Conservation (phyloP, 1,284 basidiomycete species). For the Stygiomarasmius scandens region DNA sequence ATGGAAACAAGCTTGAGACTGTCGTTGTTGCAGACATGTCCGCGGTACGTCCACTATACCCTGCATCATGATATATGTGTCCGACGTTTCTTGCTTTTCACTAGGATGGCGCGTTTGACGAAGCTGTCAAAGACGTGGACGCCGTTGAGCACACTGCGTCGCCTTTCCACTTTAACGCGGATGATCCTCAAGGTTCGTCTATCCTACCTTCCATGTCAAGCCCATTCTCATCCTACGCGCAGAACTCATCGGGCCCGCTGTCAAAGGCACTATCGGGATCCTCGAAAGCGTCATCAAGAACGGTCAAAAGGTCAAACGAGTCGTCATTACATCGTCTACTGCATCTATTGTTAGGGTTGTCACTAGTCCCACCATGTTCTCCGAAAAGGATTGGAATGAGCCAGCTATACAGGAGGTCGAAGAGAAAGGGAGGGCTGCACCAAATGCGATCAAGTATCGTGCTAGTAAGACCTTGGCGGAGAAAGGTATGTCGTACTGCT, state of each 20-base stretch:
- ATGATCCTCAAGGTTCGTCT: constrained; percentile 30
- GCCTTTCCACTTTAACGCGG: constrained; percentile 41
- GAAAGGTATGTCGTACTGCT: constrained; percentile 34
- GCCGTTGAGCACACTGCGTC: constrained; percentile 63
- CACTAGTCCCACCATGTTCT: constrained; percentile 32
- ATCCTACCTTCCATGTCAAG: too few species aligned
- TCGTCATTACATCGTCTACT: constrained; percentile 68
- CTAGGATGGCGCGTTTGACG: constrained; percentile 67
- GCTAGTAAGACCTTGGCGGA: constrained; percentile 53
- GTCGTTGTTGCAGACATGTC: constrained; percentile 50
- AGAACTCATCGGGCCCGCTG: constrained; percentile 45
- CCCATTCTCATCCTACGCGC: neutral
- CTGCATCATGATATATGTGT: neutral
- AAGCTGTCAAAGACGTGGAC: constrained; percentile 68
- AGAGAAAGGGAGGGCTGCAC: constrained; percentile 44
- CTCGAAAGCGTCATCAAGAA: constrained; percentile 38
- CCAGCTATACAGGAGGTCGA: constrained; percentile 46
- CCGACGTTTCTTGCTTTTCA: neutral
- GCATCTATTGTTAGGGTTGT: constrained; percentile 50
- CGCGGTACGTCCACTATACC: constrained; percentile 29
- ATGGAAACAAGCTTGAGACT: constrained; percentile 44
- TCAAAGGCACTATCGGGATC: constrained; percentile 44
- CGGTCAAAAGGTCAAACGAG: constrained; percentile 49
- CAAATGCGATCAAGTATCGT: constrained; percentile 35
- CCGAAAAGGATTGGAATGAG: constrained; percentile 66